These are phyloP conservation scores for Phlebopus sp. DNA, from an alignment of 1,284 basidiomycete species.

Conservation along the genomic window DNA sequence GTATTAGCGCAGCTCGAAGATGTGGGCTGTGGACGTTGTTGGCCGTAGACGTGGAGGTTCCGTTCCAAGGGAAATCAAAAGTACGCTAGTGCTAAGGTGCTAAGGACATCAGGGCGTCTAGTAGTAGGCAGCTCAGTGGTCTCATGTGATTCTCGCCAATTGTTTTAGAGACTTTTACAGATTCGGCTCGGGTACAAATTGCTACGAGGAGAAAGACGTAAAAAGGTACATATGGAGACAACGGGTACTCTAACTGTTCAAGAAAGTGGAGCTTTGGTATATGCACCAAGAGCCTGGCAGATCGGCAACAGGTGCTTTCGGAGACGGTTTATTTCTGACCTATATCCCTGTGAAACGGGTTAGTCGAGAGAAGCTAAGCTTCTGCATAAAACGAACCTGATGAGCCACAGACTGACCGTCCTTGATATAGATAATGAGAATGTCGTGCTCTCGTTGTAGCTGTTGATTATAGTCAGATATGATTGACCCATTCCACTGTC, in stretches of 20 bases:
- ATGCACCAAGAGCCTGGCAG: constrained; percentile 17
- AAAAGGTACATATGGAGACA: no score
- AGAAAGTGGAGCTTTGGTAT: constrained; percentile 14
- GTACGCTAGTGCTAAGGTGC: no score
- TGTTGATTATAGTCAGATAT: neutral
- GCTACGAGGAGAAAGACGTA: no score
- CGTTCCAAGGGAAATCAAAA: no score
- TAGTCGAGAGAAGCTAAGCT: neutral
- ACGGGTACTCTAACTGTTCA: neutral
- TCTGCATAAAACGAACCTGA: constrained; percentile 5
- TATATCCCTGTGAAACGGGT: constrained; percentile 12
- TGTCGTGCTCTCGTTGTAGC: constrained; percentile 16
- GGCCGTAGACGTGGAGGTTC: no score
- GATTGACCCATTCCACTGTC: neutral
- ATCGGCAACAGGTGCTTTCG: constrained; percentile 12
- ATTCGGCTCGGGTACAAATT: no score
- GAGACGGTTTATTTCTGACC: constrained; percentile 16
- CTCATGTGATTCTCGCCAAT: no score
- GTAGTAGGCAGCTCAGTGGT: no score
- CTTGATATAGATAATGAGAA: constrained; percentile 18
- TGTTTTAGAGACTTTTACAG: no score
- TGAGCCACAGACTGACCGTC: constrained; percentile 17
- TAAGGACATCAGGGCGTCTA: no score
- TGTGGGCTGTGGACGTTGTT: no score
- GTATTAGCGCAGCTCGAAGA: neutral